Conservation (phyloP, 768 basidiomycete genomes). For the Russula dissimulans region DNA sequence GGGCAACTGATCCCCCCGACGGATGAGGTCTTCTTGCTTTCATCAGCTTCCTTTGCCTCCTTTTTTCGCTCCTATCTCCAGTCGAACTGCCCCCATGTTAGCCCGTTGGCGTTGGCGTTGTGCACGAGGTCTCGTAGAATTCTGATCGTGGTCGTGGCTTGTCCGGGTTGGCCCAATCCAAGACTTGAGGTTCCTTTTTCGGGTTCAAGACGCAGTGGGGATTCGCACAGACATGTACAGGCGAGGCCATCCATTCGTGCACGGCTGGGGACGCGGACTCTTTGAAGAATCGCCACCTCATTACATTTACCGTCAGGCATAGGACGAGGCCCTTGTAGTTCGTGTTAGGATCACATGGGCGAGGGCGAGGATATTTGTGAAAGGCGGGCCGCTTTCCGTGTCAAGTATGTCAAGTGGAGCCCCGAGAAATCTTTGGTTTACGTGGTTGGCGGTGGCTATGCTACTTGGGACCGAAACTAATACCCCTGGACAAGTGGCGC, state of each 20-base stretch:
- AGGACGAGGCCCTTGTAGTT: constrained; percentile 2
- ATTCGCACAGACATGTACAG: background rate
- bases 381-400: background rate
- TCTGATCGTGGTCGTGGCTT: constrained; percentile 20
- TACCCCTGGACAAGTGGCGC: background rate
- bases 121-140: constrained; percentile 19
- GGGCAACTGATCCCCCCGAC: constrained; percentile 18
- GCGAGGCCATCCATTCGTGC: constrained; percentile 3
- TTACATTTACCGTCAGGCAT: background rate
- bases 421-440: background rate
- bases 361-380: constrained; percentile 8
- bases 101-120: constrained; percentile 21
- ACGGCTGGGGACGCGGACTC: constrained; percentile 2
- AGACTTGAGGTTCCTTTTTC: constrained; percentile 12
- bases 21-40: constrained; percentile 20
- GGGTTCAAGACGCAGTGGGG: constrained; percentile 3
- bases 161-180: constrained; percentile 17
- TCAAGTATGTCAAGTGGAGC: background rate
- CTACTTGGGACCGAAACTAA: background rate
- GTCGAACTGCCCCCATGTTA: constrained; percentile 20
- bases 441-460: constrained; percentile 5
- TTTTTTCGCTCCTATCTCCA: constrained; percentile 17
- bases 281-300: background rate
- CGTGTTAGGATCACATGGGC: constrained; percentile 2
- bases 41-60: constrained; percentile 18